Evolutionary conservation across 2,329 filamentous ascomycete genomes (phyloP), one percentile per base, ranked within the genome.

Genomic region (Calonectria ilicicola): DNA sequence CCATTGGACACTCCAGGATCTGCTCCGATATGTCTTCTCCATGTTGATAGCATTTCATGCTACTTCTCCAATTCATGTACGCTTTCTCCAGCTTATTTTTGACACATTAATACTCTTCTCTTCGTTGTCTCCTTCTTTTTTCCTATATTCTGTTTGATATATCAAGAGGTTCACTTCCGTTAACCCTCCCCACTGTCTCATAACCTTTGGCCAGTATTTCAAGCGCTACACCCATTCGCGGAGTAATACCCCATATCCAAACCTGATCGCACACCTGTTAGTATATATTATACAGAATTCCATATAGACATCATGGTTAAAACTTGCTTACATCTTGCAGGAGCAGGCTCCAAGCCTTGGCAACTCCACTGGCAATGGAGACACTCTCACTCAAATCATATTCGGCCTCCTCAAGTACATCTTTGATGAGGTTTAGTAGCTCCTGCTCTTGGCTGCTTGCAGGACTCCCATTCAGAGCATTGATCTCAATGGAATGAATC

Each of bases 181-280:
- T 62, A 7, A 51, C 58, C n/a, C 62, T 51, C 3, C 19, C 27
- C 6, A 66, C 40, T 32, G 44, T 35, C 17, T 72, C 69, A 44
- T 74, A 74, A 6, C 53, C 66, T 3, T 46, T 46, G 19, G 73
- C 73, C 17, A 75, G n/a, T 19, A 15, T 44, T 17, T 68, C 65
- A 1, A 75, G 56, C 42, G 44, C 23, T 12, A 44, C 27, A 12
- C 73, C 73, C 73, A 75, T 75, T 5, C 65, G 58, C 14, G 73
- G 73, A 40, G 73, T 73, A 27, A 75, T 75, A 10, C 67, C 73
- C 73, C 73, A 75, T 56, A 75, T 35, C 73, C 73, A 75, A 6
- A 75, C 73, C 73, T 75, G 12, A 14, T 21, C 1, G 21, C 38
- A 21, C 3, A 4, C n/a, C 10, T 27, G 44, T 29, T n/a, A 38